Evolutionary conservation across 306 rosid genomes (phyloP).

Genomic region (Prunus mume): DNA sequence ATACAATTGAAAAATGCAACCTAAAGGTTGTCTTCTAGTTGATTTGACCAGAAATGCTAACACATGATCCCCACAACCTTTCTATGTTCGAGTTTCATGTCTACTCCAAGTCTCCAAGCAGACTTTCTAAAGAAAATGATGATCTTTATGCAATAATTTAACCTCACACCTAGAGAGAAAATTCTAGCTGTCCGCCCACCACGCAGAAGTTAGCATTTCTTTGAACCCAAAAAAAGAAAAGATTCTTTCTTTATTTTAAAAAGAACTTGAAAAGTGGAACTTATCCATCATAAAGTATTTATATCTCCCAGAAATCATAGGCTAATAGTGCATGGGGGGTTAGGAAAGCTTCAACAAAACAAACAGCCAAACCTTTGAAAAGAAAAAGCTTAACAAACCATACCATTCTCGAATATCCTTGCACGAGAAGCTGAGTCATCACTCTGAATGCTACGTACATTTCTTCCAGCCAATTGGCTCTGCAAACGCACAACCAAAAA

Average conservation of each 20-base stretch:
- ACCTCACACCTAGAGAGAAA: neutral
- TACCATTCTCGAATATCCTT: constrained; percentile 23
- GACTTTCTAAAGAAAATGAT: neutral
- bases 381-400: neutral
- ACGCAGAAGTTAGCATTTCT: neutral
- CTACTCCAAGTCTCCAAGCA: neutral
- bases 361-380: neutral
- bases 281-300: neutral
- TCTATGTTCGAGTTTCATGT: neutral
- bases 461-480: constrained; percentile 26
- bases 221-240: neutral
- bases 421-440: constrained; percentile 29
- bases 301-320: neutral
- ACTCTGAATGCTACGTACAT: constrained; percentile 20
- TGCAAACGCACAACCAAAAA: neutral
- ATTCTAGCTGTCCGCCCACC: neutral
- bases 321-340: neutral
- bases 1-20: neutral
- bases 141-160: neutral
- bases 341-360: neutral
- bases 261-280: neutral
- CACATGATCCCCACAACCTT: neutral
- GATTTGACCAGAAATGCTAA: neutral
- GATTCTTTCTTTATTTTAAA: neutral
- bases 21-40: neutral